Evolutionary conservation across 441 rosid species (phyloP).

Genomic region (Breynia disticha): DNA sequence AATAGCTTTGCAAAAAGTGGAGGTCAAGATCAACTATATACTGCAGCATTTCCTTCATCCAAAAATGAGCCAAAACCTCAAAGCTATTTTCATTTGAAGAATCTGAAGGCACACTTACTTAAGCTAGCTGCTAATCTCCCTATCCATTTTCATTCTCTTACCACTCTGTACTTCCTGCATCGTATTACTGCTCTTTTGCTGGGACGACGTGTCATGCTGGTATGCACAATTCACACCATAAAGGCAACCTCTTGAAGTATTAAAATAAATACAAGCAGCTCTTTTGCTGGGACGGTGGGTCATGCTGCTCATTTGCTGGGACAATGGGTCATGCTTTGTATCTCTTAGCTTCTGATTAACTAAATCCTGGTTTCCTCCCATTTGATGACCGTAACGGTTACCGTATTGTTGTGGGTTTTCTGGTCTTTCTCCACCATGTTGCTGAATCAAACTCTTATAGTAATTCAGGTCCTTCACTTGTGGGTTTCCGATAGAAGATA

Average conservation of each 20-base stretch:
- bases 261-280: slow-evolving; percentile 84
- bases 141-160: slow-evolving; percentile 86
- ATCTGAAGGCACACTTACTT: neutral
- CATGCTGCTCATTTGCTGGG: too few relatives aligned
- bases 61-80: neutral
- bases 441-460: slow-evolving; percentile 89
- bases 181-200: slow-evolving; percentile 38
- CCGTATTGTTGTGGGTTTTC: slow-evolving; percentile 39
- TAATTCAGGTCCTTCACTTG: slow-evolving; percentile 62
- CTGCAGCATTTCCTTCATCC: neutral
- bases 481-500: slow-evolving; percentile 32
- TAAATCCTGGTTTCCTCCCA: slow-evolving; percentile 42
- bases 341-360: slow-evolving; percentile 47
- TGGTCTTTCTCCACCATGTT: slow-evolving; percentile 85
- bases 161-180: slow-evolving; percentile 41
- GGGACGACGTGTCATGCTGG: slow-evolving; percentile 66
- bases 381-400: slow-evolving; percentile 31
- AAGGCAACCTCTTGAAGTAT: slow-evolving; percentile 87
- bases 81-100: slow-evolving; percentile 16
- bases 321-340: slow-evolving; percentile 58
- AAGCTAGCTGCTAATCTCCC: slow-evolving; percentile 43
- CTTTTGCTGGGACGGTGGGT: too few relatives aligned
- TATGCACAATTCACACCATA: slow-evolving; percentile 72
- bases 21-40: too few relatives aligned
- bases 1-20: too few relatives aligned